Conservation (phyloP, 106 monocot species). For the Dioscorea alata region DNA sequence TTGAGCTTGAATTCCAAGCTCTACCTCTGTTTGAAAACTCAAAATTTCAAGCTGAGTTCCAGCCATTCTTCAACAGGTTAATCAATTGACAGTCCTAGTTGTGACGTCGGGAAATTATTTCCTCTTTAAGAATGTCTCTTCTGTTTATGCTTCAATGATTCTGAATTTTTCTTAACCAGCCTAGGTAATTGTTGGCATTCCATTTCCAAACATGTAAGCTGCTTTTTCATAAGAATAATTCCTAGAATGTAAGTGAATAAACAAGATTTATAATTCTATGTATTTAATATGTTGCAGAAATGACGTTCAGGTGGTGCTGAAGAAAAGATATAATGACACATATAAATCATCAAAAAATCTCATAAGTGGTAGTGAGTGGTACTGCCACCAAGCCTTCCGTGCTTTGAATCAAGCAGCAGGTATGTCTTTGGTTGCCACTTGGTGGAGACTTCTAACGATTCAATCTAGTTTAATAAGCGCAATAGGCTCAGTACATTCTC, state of each 20-base stretch:
- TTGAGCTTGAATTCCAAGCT: too few relatives aligned
- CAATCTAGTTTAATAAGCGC: not conserved
- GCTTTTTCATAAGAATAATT: not conserved
- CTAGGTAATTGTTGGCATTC: conserved; percentile 97
- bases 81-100: too few relatives aligned
- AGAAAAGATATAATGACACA: conserved; percentile 92
- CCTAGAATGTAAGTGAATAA: too few relatives aligned
- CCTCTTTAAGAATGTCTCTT: not conserved
- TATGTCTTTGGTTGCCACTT: conserved; percentile 5
- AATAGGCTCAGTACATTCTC: too few relatives aligned
- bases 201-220: conserved; percentile 96
- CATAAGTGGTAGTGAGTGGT: conserved; percentile 94
- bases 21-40: too few relatives aligned
- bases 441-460: not conserved
- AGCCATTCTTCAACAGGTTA: too few relatives aligned
- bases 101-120: too few relatives aligned
- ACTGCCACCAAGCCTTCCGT: conserved; percentile 98
- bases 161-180: conserved; percentile 42
- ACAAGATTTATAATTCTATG: conserved; percentile 9
- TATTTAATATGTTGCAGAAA: conserved; percentile 54
- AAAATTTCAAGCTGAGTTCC: too few relatives aligned
- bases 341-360: conserved; percentile 75
- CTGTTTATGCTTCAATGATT: conserved; percentile 1
- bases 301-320: conserved; percentile 84
- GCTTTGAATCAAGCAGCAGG: conserved; percentile 99